Conservation (phyloP, 352 stramenopile genomes). For the Lagenidium giganteum region DNA sequence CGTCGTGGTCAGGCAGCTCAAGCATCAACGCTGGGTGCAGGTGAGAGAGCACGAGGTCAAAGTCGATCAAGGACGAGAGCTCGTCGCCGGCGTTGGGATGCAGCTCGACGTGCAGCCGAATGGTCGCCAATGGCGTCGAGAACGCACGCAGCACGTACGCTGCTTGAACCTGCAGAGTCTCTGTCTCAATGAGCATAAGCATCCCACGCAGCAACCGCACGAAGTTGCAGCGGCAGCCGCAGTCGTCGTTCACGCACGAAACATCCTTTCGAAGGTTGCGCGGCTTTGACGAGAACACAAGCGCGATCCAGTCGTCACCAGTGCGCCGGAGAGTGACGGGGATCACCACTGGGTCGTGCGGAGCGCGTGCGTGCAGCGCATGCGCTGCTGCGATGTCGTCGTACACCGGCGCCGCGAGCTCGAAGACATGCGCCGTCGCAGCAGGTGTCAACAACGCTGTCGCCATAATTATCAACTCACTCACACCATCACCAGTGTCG, state of each 20-base stretch:
- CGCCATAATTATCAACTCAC: too few species aligned
- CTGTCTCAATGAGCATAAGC: constrained; percentile 34
- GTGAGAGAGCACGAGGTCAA: constrained; percentile 55
- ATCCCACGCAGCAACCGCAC: constrained; percentile 35
- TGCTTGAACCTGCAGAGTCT: constrained; percentile 28
- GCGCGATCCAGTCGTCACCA: constrained; percentile 8
- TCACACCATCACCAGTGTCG: too few species aligned
- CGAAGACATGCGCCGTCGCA: constrained; percentile 15
- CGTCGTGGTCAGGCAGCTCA: too few species aligned
- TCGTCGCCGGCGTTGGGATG: constrained; percentile 20
- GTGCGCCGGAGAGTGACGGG: constrained; percentile 8
- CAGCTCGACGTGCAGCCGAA: constrained; percentile 42
- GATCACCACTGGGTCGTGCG: constrained; percentile 1
- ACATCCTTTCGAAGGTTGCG: constrained; percentile 19
- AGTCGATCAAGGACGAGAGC: constrained; percentile 35
- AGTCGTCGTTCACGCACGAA: constrained; percentile 35
- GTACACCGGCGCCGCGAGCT: constrained; percentile 14
- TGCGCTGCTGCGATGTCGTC: too few species aligned
- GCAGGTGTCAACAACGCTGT: too few species aligned
- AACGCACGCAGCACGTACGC: constrained; percentile 61
- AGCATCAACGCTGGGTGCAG: constrained; percentile 44
- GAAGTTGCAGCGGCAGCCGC: constrained; percentile 40
- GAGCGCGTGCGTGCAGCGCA: too few species aligned
- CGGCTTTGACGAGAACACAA: constrained; percentile 16
- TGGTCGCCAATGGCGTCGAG: constrained; percentile 26